Evolutionary conservation across 306 rosid species (phyloP).

Genomic region (Prosopis cineraria): DNA sequence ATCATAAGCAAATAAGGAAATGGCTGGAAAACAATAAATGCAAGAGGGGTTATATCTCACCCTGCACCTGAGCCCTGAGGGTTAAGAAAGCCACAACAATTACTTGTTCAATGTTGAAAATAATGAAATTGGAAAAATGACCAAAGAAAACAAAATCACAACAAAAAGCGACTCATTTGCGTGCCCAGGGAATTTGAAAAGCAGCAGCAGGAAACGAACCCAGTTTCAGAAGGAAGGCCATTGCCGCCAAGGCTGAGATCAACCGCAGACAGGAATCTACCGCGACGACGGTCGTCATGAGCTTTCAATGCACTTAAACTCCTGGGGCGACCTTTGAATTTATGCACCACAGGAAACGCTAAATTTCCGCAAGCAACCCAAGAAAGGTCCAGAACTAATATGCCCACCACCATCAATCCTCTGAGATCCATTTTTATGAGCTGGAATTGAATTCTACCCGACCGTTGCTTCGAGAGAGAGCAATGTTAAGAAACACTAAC

Average conservation of each 20-base stretch:
- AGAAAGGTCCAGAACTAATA: constrained; percentile 31
- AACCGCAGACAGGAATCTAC: constrained; percentile 66
- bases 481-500: constrained; percentile 6
- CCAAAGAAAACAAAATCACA: background rate
- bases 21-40: background rate
- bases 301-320: constrained; percentile 55
- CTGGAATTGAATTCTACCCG: background rate
- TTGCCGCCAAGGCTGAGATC: constrained; percentile 82
- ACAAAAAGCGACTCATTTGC: background rate
- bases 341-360: constrained; percentile 62
- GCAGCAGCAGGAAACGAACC: constrained; percentile 49
- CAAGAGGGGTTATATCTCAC: background rate
- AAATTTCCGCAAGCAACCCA: constrained; percentile 49
- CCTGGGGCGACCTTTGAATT: constrained; percentile 53
- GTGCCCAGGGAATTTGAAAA: background rate
- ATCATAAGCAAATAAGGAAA: background rate
- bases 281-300: constrained; percentile 72
- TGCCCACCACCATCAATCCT: constrained; percentile 28
- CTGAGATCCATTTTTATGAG: constrained; percentile 51
- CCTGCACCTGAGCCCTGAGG: background rate
- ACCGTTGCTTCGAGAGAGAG: constrained; percentile 25
- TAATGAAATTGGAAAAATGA: background rate
- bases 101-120: background rate
- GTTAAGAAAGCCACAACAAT: background rate
- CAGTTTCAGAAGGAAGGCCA: constrained; percentile 68